Evolutionary conservation across 208 protist genomes (phyloP).

Genomic region (Phytomonas francai): DNA sequence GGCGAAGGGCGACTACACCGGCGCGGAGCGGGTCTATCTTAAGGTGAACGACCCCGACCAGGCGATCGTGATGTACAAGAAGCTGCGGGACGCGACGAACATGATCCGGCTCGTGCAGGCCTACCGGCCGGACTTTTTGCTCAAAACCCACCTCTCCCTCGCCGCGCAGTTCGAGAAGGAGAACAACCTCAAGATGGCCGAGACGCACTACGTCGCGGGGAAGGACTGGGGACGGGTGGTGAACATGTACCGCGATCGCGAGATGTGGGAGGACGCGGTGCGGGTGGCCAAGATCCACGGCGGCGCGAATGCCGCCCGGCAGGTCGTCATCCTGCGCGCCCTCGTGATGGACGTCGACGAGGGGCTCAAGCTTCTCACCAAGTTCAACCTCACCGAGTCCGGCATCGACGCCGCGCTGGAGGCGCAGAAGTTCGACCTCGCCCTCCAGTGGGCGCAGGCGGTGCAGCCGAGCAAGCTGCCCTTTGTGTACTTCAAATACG

Average conservation of each 20-base stretch:
- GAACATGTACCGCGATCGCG: conserved; percentile 96
- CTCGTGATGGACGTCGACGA: conserved; percentile 91
- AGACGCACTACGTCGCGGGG: conserved; percentile 92
- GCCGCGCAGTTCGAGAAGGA: conserved; percentile 95
- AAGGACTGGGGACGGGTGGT: conserved; percentile 95
- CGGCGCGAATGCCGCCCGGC: conserved; percentile 88
- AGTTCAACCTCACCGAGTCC: conserved; percentile 91
- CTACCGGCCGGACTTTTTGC: conserved; percentile 88
- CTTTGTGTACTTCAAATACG: conserved; percentile 96
- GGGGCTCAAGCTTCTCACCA: conserved; percentile 91
- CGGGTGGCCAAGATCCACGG: conserved; percentile 94
- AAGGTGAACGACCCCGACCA: conserved; percentile 95
- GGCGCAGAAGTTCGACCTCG: conserved; percentile 90
- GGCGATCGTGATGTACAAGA: conserved; percentile 96
- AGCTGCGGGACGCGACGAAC: conserved; percentile 86
- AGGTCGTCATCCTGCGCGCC: conserved; percentile 92
- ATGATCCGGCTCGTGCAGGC: conserved; percentile 92
- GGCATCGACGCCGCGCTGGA: conserved; percentile 95
- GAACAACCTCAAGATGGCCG: conserved; percentile 88
- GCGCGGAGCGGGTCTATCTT: conserved; percentile 94
- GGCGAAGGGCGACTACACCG: conserved; percentile 88
- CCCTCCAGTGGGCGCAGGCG: conserved; percentile 89
- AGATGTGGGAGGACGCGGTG: conserved; percentile 97
- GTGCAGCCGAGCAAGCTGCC: conserved; percentile 90
- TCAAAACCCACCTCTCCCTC: conserved; percentile 93